These are phyloP conservation scores for Moesziomyces sp. DNA, from an alignment of 1,284 basidiomycete species.

Conservation along the genomic window DNA sequence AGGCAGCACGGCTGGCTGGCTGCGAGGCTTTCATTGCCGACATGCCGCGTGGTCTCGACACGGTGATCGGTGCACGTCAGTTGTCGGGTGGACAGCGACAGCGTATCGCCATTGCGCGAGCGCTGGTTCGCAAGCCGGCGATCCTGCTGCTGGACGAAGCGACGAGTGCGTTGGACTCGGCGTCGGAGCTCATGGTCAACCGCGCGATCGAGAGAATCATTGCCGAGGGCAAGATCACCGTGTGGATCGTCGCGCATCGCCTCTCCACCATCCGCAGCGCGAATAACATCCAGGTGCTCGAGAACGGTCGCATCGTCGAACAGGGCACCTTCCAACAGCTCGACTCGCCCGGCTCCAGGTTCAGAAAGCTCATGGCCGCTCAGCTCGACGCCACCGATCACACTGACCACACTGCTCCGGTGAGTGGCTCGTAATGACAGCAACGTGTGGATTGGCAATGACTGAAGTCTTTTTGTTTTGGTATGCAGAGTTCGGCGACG, in stretches of 20 bases:
- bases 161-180: slow-evolving; percentile 69
- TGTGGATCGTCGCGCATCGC: slow-evolving; percentile 71
- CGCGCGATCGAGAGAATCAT: slow-evolving; percentile 70
- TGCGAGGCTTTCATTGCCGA: slow-evolving; percentile 90
- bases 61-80: slow-evolving; percentile 70
- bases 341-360: slow-evolving; percentile 59
- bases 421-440: slow-evolving; percentile 8
- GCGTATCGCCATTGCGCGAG: slow-evolving; percentile 71
- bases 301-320: slow-evolving; percentile 70
- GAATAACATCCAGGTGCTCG: slow-evolving; percentile 70
- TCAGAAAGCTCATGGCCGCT: slow-evolving; percentile 61
- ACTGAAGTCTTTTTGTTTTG: no score
- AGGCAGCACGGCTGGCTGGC: slow-evolving; percentile 88
- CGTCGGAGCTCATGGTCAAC: slow-evolving; percentile 70
- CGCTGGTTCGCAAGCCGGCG: slow-evolving; percentile 70
- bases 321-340: slow-evolving; percentile 70
- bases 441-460: no score
- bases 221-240: slow-evolving; percentile 70
- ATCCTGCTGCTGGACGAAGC: slow-evolving; percentile 69
- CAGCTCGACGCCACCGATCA: slow-evolving; percentile 48
- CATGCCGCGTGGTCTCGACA: slow-evolving; percentile 85
- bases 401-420: slow-evolving; percentile 3
- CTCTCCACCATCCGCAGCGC: slow-evolving; percentile 71
- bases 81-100: slow-evolving; percentile 70
- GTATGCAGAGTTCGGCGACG: no score